These are phyloP conservation scores for Dothistroma septosporum DNA, from an alignment of 2,329 filamentous ascomycete species.

Conservation along the genomic window DNA sequence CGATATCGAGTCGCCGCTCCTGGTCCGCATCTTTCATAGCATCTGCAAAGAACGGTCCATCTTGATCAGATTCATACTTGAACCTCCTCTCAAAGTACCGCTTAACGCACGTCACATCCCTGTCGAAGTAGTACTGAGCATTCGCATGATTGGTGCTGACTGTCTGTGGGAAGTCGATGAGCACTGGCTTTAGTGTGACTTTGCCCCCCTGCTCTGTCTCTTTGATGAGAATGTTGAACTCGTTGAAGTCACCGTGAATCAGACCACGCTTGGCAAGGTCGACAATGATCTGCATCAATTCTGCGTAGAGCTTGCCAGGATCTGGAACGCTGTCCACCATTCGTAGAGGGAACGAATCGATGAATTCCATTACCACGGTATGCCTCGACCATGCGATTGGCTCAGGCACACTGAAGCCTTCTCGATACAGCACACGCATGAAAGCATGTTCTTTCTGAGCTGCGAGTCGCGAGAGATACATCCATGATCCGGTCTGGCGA, in stretches of 20 bases:
- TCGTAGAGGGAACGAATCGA: conserved; percentile 86
- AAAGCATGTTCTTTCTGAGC: conserved; percentile 94
- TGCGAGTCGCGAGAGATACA: conserved; percentile 92
- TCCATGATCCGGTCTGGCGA: conserved; percentile 79
- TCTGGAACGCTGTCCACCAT: conserved; percentile 82
- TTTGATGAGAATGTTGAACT: conserved; percentile 96
- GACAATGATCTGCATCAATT: conserved; percentile 82
- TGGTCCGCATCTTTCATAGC: conserved; percentile 69
- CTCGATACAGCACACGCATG: conserved; percentile 78
- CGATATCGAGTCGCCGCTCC: conserved; percentile 73
- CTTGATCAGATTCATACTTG: conserved; percentile 75
- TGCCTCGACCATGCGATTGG: conserved; percentile 87
- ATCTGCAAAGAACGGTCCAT: conserved; percentile 80
- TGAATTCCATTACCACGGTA: conserved; percentile 91
- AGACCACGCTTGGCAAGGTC: conserved; percentile 78
- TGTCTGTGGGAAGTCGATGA: conserved; percentile 99
- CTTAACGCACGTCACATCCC: conserved; percentile 93
- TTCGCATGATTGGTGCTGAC: conserved; percentile 91
- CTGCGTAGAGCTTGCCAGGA: conserved; percentile 81
- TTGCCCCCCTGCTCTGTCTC: conserved; percentile 47
- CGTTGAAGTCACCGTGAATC: conserved; percentile 98
- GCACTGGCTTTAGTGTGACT: conserved; percentile 66
- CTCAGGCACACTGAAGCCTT: conserved; percentile 84
- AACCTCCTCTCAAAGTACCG: conserved; percentile 88
- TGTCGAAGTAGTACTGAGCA: conserved; percentile 95